Conservation (phyloP, 352 stramenopile genomes). For the Globisporangium carolinianum region DNA sequence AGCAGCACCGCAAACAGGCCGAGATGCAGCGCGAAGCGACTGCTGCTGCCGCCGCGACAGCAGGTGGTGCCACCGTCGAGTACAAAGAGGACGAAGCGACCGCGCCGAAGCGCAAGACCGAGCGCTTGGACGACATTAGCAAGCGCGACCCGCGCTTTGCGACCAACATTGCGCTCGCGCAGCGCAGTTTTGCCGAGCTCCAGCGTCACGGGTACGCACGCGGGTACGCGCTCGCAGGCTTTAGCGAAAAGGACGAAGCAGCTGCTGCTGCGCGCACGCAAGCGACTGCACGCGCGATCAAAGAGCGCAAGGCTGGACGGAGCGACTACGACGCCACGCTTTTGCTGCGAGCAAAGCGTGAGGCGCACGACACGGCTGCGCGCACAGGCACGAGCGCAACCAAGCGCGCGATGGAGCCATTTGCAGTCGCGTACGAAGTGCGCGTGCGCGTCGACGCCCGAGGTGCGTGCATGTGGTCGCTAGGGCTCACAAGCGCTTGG, state of each 20-base stretch:
- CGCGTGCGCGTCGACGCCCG: slow-evolving; percentile 18
- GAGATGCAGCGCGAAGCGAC: slow-evolving; percentile 20
- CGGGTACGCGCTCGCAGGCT: slow-evolving; percentile 42
- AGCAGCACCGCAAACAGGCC: slow-evolving; percentile 24
- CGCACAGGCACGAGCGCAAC: slow-evolving; percentile 22
- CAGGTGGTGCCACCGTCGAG: background rate
- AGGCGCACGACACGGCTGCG: slow-evolving; percentile 10
- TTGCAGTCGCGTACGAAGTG: slow-evolving; percentile 23
- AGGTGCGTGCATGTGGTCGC: slow-evolving; percentile 19
- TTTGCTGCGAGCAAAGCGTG: slow-evolving; percentile 28
- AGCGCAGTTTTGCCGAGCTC: slow-evolving; percentile 41
- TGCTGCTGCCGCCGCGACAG: background rate
- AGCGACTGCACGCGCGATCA: slow-evolving; percentile 2
- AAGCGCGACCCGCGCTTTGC: slow-evolving; percentile 40
- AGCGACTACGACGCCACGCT: slow-evolving; percentile 40
- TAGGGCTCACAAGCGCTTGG: background rate
- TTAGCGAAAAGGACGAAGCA: slow-evolving; percentile 36
- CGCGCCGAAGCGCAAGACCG: slow-evolving; percentile 17
- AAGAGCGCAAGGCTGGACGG: slow-evolving; percentile 4
- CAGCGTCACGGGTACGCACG: slow-evolving; percentile 53
- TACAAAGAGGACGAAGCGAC: slow-evolving; percentile 6
- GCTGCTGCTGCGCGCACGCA: background rate
- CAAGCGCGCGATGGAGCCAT: slow-evolving; percentile 13
- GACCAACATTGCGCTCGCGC: slow-evolving; percentile 34
- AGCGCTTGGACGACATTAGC: slow-evolving; percentile 28